Conservation (phyloP, 108 stramenopile species). For the Schizochytrium sp. region DNA sequence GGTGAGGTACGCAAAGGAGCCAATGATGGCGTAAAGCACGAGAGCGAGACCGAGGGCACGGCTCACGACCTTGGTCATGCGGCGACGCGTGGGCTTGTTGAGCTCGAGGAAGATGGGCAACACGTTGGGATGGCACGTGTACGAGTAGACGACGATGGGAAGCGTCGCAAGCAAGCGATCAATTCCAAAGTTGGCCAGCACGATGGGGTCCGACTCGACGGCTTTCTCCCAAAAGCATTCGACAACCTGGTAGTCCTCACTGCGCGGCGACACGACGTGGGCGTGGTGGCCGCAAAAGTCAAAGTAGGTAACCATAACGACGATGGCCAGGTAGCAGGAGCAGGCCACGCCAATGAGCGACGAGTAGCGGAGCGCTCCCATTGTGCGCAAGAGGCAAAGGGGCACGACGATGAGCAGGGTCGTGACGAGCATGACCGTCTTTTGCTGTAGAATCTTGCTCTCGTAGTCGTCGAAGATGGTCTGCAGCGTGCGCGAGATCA, state of each 20-base stretch:
- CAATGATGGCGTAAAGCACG: neutral
- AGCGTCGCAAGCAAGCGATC: neutral
- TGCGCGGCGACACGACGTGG: neutral
- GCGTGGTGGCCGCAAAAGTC: neutral
- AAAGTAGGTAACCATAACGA: neutral
- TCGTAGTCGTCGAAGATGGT: neutral
- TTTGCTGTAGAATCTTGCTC: neutral
- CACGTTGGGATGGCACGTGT: constrained; percentile 13
- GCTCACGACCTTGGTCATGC: constrained; percentile 3
- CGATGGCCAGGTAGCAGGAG: neutral
- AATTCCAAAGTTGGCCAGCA: neutral
- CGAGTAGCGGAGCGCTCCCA: neutral
- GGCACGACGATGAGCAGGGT: neutral
- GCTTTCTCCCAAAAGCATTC: constrained; percentile 3
- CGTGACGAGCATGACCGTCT: neutral
- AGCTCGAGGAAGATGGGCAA: constrained; percentile 9
- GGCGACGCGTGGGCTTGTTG: neutral
- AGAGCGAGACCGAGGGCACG: neutral
- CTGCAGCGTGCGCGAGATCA: neutral
- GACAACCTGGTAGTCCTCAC: neutral
- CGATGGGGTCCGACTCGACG: neutral
- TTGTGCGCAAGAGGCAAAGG: neutral
- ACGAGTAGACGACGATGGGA: constrained; percentile 9
- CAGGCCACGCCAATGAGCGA: neutral
- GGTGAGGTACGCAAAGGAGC: neutral